Evolutionary conservation across 306 rosid species (phyloP), one percentile per base, ranked within the genome.

Genomic region (Crotalaria pallida): DNA sequence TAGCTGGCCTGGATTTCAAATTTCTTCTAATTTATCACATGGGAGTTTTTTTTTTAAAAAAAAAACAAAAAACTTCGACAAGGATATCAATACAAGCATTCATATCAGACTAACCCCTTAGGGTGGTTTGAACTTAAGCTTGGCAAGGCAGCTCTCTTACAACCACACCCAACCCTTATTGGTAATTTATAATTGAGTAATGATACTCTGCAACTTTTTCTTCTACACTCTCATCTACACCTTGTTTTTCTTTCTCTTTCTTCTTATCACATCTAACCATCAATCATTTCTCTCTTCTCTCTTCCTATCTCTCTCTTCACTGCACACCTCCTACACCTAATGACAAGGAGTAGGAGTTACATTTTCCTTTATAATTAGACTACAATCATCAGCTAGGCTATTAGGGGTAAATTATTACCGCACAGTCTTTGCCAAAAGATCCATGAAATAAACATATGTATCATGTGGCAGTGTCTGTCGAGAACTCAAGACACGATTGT

Each of bases 351-450:
- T n/a, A n/a, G n/a, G n/a, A n/a, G n/a, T n/a, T n/a, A n/a, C n/a
- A n/a, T n/a, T n/a, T n/a, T n/a, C n/a, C n/a, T n/a, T n/a, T n/a
- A n/a, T 12, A 49, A 59, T 45, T 53, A 23, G 9, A 16, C 38
- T 48, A 41, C 68, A 58, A 64, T 41, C 58, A 59, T 49, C 51
- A 11, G 12, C 47, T 5, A 38, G 13, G 71, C 34, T 22, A 53
- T 47, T 9, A 3, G 6, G 16, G 13, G 47, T 15, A 12, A 3
- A 3, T 3, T 3, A 55, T 64, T 83, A 95, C 99, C 97, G 89
- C 53, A 95, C 96, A 13, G 99, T 95, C 85, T 95, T 95, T 12
- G 97, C 99, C 77, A 94, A 69, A 69, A 94, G 97, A 81, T 94
- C 99, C 99, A 94, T 88, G 80, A 94, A 94, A 70, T 94, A 87